Conservation (phyloP, 1,139 yeast genomes). For the Yamadazyma spencermartinsiae region DNA sequence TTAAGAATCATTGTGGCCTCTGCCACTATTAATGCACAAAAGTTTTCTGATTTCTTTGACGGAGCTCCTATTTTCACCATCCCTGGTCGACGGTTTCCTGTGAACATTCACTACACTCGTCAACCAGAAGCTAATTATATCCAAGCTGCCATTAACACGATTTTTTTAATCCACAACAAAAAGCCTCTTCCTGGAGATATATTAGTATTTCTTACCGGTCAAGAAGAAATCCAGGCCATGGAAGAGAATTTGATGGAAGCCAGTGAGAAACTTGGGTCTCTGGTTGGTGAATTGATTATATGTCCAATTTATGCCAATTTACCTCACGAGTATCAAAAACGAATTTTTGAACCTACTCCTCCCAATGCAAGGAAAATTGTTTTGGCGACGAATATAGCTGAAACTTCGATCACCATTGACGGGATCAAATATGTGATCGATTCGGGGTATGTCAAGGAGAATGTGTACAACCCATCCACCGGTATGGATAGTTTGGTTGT, state of each 20-base stretch:
- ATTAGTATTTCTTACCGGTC: conserved; percentile 89
- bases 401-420: conserved; percentile 92
- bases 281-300: conserved; percentile 63
- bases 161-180: conserved; percentile 75
- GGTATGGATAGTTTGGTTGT: conserved; percentile 91
- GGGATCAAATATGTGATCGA: conserved; percentile 89
- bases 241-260: conserved; percentile 73
- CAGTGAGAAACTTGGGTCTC: conserved; percentile 59
- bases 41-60: conserved; percentile 76
- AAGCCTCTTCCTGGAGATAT: conserved; percentile 71
- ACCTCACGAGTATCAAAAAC: conserved; percentile 79
- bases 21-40: conserved; percentile 90
- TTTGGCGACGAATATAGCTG: conserved; percentile 94
- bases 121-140: conserved; percentile 89
- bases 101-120: conserved; percentile 79
- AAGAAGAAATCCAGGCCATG: conserved; percentile 87
- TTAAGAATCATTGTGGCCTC: conserved; percentile 80
- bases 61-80: conserved; percentile 83
- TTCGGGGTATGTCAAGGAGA: conserved; percentile 90
- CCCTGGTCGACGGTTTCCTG: conserved; percentile 91
- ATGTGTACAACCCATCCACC: conserved; percentile 73
- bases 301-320: conserved; percentile 92
- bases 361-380: conserved; percentile 79
- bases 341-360: conserved; percentile 88
- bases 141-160: conserved; percentile 85